Evolutionary conservation across 2,329 filamentous ascomycete genomes (phyloP).

Genomic region (Scedosporium dehoogii): DNA sequence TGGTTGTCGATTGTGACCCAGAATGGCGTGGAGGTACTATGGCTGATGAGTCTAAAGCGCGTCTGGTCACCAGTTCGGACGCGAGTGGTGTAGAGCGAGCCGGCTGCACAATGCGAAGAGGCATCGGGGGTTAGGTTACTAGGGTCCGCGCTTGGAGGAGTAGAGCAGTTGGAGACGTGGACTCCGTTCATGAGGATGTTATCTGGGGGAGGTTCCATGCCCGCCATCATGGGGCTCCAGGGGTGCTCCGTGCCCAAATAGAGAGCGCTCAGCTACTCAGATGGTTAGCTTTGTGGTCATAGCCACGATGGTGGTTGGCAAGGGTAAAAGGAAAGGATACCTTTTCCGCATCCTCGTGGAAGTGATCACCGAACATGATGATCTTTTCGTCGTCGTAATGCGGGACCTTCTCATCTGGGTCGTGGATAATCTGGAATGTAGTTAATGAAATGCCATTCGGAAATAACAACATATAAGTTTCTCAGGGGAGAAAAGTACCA

Average conservation of each 20-base stretch:
- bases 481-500: slow-evolving; percentile 2
- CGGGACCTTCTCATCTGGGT: slow-evolving; percentile 24
- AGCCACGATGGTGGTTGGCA: slow-evolving; percentile 10
- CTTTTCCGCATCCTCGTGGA: slow-evolving; percentile 23
- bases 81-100: slow-evolving; percentile 20
- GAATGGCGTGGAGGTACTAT: slow-evolving; percentile 26
- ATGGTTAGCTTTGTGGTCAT: too few species aligned
- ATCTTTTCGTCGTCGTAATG: slow-evolving; percentile 24
- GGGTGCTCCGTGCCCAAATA: slow-evolving; percentile 18
- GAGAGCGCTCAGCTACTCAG: slow-evolving; percentile 20
- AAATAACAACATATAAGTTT: neutral
- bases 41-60: slow-evolving; percentile 29
- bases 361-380: slow-evolving; percentile 26
- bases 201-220: slow-evolving; percentile 28
- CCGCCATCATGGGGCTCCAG: slow-evolving; percentile 23
- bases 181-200: slow-evolving; percentile 30
- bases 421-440: slow-evolving; percentile 21
- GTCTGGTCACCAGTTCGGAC: slow-evolving; percentile 17
- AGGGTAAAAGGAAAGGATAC: slow-evolving; percentile 12
- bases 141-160: slow-evolving; percentile 3
- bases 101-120: slow-evolving; percentile 17
- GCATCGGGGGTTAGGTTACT: neutral
- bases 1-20: slow-evolving; percentile 30
- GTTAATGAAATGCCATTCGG: neutral
- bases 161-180: slow-evolving; percentile 23